These are phyloP conservation scores for Rhizodiscina lignyota DNA, from an alignment of 495 filamentous ascomycete species.

Conservation along the genomic window DNA sequence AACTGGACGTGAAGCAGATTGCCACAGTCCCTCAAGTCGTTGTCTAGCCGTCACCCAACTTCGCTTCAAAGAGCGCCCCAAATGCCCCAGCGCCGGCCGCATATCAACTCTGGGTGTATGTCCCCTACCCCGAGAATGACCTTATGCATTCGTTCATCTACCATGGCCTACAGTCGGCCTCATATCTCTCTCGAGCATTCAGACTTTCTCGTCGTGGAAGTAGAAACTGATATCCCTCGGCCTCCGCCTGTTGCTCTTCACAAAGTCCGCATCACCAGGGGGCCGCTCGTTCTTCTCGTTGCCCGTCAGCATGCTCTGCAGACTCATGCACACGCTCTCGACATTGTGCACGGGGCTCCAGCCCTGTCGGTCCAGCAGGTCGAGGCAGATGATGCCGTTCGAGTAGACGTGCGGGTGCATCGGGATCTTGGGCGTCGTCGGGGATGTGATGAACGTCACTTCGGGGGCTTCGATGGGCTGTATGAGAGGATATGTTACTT, in stretches of 20 bases:
- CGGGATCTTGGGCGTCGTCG: conserved; percentile 61
- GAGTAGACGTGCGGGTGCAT: conserved; percentile 97
- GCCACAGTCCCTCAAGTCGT: no score
- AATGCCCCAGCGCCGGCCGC: no score
- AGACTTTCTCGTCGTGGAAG: conserved; percentile 76
- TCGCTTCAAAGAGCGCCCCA: no score
- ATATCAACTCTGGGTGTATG: no score
- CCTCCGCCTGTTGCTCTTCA: conserved; percentile 54
- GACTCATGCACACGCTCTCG: conserved; percentile 91
- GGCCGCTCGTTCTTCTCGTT: conserved; percentile 76
- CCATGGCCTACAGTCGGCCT: no score
- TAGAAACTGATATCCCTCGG: conserved; percentile 77
- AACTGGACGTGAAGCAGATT: no score
- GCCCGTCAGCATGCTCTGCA: conserved; percentile 94
- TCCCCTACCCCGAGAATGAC: no score
- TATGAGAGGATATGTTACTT: background rate
- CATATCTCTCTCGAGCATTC: no score
- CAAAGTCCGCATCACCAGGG: conserved; percentile 73
- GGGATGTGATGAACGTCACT: conserved; percentile 61
- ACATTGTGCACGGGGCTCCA: conserved; percentile 97
- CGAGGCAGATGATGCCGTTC: conserved; percentile 95
- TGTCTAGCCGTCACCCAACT: no score
- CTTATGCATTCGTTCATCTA: no score
- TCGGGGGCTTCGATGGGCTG: conserved; percentile 62
- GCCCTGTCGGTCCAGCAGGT: conserved; percentile 71